Evolutionary conservation across 1,284 basidiomycete species (phyloP).

Genomic region (Cutaneotrichosporon cyanovorans): DNA sequence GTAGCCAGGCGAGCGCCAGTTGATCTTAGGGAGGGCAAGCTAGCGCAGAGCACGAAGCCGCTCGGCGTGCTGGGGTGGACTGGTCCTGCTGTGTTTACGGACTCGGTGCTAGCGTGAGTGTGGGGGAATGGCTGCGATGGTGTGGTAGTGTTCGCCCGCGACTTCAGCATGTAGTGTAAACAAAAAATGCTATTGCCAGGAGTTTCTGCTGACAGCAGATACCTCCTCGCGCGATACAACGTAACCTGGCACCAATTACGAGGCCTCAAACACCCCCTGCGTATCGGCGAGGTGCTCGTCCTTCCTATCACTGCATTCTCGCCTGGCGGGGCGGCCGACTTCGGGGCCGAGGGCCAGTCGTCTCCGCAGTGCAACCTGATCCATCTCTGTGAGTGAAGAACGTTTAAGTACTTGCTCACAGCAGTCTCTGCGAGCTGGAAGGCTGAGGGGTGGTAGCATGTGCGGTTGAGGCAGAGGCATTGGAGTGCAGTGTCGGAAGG

Average conservation of each 20-base stretch:
- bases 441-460: background rate
- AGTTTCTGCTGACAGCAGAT: too few species aligned
- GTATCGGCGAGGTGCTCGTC: constrained; percentile 44
- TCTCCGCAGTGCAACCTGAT: constrained; percentile 33
- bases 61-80: constrained; percentile 23
- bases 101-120: constrained; percentile 31
- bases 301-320: constrained; percentile 44
- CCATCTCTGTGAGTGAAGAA: constrained; percentile 24
- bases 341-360: constrained; percentile 22
- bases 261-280: constrained; percentile 34
- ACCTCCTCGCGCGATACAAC: constrained; percentile 37
- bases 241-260: constrained; percentile 44
- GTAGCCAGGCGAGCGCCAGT: constrained; percentile 8
- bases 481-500: too few species aligned
- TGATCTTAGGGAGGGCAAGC: constrained; percentile 7
- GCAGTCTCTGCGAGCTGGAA: background rate
- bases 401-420: background rate
- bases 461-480: too few species aligned
- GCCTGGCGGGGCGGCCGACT: constrained; percentile 28
- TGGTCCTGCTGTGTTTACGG: constrained; percentile 38
- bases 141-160: too few species aligned
- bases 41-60: background rate
- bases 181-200: too few species aligned
- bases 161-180: too few species aligned
- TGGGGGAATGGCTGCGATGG: too few species aligned